Conservation (phyloP, 495 filamentous ascomycete genomes). For the Penicillium roqueforti region DNA sequence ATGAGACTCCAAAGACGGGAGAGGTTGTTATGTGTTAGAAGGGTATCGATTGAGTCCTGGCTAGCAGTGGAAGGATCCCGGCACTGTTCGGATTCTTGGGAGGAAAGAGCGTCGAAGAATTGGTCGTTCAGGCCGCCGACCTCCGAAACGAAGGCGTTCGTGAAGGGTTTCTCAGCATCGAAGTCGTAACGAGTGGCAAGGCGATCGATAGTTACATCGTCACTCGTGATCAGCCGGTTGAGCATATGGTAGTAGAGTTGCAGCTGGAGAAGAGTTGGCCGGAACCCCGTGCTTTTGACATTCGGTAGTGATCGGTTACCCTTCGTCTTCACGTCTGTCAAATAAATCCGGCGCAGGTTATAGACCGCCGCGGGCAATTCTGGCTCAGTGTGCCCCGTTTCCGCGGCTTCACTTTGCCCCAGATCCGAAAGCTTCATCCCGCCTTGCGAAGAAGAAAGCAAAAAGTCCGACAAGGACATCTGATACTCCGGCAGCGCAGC, state of each 20-base stretch:
- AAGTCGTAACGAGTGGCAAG: constrained; percentile 70
- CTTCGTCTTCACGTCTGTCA: constrained; percentile 89
- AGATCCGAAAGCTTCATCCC: constrained; percentile 37
- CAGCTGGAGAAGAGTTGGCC: constrained; percentile 77
- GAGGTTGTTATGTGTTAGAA: constrained; percentile 58
- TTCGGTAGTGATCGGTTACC: constrained; percentile 56
- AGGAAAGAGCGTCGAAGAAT: constrained; percentile 39
- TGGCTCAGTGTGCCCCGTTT: constrained; percentile 2
- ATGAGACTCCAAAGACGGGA: constrained; percentile 61
- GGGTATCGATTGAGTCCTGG: constrained; percentile 50
- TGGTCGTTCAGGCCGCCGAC: constrained; percentile 65
- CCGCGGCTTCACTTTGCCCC: constrained; percentile 9
- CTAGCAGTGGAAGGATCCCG: constrained; percentile 26
- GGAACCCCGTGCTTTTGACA: constrained; percentile 58
- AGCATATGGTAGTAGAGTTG: constrained; percentile 91
- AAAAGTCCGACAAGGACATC: constrained; percentile 49
- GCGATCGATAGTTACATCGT: constrained; percentile 59
- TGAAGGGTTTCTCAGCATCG: constrained; percentile 59
- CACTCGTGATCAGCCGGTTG: constrained; percentile 62
- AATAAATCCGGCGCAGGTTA: constrained; percentile 53
- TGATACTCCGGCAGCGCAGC: constrained; percentile 48
- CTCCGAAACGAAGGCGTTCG: constrained; percentile 75
- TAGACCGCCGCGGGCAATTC: constrained; percentile 24
- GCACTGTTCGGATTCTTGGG: constrained; percentile 29
- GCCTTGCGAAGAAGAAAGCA: constrained; percentile 40